Evolutionary conservation across 2,329 filamentous ascomycete species (phyloP), one percentile per base, ranked within the genome.

Genomic region (Fusarium penzigii): DNA sequence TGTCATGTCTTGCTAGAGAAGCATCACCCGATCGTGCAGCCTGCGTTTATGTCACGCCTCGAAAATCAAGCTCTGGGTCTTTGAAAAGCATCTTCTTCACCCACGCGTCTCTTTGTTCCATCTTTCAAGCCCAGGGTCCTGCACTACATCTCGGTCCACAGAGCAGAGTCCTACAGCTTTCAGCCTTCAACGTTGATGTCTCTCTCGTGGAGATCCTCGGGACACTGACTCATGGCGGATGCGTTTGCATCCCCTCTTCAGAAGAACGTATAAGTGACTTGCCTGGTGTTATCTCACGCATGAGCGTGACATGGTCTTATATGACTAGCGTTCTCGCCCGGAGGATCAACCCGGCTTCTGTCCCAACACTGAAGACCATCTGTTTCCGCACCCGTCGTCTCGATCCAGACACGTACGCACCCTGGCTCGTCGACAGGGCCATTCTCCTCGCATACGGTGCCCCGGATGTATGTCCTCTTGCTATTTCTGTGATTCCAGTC

Each of bases 71-170:
- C 42, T 46, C 49, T 8, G 53, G 57, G 10, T 41, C 44, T 5
- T 81, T 82, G 0, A 83, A 84, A 51, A 85, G 83, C 2, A 80
- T 85, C 12, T 81, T 86, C 16, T 82, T 87, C 53, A 81, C 81
- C 8, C 86, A 89, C 59, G 72, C 72, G 0, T 78, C 82, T 1
- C 73, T 87, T 1, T 80, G 81, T 2, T 82, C 83, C 0, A 75
- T 77, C 0, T 78, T 83, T 43, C 62, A 77, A 3, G 75, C 77
- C 0, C 80, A 86, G 59, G 79, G 75, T 0, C 69, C 75, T 1
- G 75, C 77, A 0, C 68, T 86, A 2, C 71, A 75, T 2, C 80
- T 84, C 46, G 74, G 72, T 44, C 70, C 64, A 6, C 68, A 67
- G 1, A 84, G 83, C 11, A 77, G 87, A 5, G 80, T 86, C 7